Base-by-base conservation (phyloP, 768 basidiomycete genomes). In the Leucosporidium scottii region DNA sequence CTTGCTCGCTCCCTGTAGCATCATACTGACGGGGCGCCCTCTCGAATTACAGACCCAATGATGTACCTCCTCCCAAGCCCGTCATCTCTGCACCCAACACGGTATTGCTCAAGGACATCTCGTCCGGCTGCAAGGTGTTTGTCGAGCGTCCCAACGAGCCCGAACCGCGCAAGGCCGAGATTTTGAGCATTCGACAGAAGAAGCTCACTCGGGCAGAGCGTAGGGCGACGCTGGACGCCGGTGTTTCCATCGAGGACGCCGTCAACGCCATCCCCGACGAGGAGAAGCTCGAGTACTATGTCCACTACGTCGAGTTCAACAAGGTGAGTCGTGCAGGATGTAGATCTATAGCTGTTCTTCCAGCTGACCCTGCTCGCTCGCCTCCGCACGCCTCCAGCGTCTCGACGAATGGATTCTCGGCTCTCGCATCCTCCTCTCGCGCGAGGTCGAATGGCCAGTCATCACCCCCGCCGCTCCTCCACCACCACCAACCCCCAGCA, bases 281-380 rank as follows among this genome's bases (percentile, higher is more conserved):
- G 78, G 69, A 69, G 44, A 47, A 50, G 6, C 65, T 72, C 27
- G 93, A 98, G 78, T 98, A 86, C 82, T 99, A 98, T 76, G 91
- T 98, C 25, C 96, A 99, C 76, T 99, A 94, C 87, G 92, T 97
- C 74, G 86, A 91, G 72, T 98, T 97, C 84, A 99, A 99, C 82
- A 99, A 99, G 78, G 75, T 74, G 34, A 36, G 70, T 25, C 10
- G 27, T 0, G 23, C 21, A 7, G 21, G 13, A 28, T 13, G 34
- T 20, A 31, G 34, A 3, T 7, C 17, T 3, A 20, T 31, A 13
- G 30, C 9, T 34, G 21, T 3, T 21, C 2, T 56, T 12, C 1
- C 25, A 20, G 31, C 63, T 63, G 28, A 55, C 30, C 8, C 55
- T 44, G 31, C 36, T 44, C 55, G 17, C 58, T 6, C 27, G 25